Conservation (phyloP, 2,329 filamentous ascomycete species). For the Bipolaris bicolor region DNA sequence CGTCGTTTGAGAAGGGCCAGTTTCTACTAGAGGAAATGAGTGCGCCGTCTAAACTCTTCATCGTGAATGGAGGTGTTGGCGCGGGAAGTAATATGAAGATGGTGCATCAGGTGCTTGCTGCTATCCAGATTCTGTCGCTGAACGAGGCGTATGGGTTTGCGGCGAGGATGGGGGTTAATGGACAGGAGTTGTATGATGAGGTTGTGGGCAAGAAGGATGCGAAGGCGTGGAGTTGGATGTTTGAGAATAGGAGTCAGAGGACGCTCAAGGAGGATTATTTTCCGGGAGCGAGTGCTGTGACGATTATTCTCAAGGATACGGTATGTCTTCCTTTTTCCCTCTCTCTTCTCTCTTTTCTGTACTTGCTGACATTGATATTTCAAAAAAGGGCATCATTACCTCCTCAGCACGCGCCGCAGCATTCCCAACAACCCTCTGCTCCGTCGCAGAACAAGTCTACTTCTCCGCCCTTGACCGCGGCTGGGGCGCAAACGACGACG, state of each 20-base stretch:
- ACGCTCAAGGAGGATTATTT: slow-evolving; percentile 60
- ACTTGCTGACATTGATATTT: too few relatives aligned
- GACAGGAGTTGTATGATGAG: slow-evolving; percentile 56
- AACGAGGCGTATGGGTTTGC: slow-evolving; percentile 65
- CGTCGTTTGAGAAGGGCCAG: slow-evolving; percentile 63
- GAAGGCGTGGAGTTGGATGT: slow-evolving; percentile 58
- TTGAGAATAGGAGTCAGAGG: slow-evolving; percentile 61
- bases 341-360: not conserved
- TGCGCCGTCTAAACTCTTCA: slow-evolving; percentile 63
- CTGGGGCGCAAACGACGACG: slow-evolving; percentile 61
- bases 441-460: slow-evolving; percentile 69
- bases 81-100: slow-evolving; percentile 64
- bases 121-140: slow-evolving; percentile 63
- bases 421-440: slow-evolving; percentile 67
- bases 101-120: slow-evolving; percentile 64
- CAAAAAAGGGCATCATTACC: slow-evolving; percentile 68
- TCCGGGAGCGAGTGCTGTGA: slow-evolving; percentile 52
- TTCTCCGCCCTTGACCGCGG: slow-evolving; percentile 65
- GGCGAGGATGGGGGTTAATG: slow-evolving; percentile 60
- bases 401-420: slow-evolving; percentile 63
- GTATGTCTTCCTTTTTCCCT: slow-evolving; percentile 20
- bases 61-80: slow-evolving; percentile 59
- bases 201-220: slow-evolving; percentile 45
- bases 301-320: slow-evolving; percentile 57
- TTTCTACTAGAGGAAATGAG: slow-evolving; percentile 69